Percentiles rank a stretch among this genome's conserved stretches.
Evolutionary conservation across 345 rosid species (phyloP).

Genomic region (Populus simonii): DNA sequence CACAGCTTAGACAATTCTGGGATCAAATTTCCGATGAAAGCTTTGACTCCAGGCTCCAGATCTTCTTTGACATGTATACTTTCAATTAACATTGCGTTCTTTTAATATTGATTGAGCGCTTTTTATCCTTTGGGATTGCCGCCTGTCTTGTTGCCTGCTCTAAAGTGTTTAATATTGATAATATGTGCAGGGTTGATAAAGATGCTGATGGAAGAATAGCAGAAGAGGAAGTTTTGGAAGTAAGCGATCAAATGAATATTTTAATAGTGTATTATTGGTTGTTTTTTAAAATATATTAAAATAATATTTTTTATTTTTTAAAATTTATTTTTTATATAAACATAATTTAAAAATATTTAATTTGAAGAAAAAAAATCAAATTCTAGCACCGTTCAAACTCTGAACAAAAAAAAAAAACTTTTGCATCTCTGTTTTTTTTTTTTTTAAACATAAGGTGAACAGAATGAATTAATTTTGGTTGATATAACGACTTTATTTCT

Average conservation of each 20-base stretch:
- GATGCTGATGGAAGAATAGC: constrained; percentile 82
- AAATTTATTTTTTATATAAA: too few species aligned
- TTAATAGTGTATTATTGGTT: too few species aligned
- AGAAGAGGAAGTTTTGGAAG: constrained; percentile 86
- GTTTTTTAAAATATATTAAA: too few species aligned
- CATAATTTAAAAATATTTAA: too few species aligned
- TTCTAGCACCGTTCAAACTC: not conserved
- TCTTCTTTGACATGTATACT: constrained; percentile 80
- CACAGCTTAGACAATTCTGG: constrained; percentile 68
- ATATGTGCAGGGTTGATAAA: constrained; percentile 58
- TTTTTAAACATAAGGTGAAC: not conserved
- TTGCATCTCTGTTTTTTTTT: not conserved
- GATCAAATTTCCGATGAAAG: constrained; percentile 80
- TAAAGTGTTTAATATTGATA: not conserved
- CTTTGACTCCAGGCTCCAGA: constrained; percentile 84
- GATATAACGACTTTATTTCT: not conserved
- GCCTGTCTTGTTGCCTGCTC: not conserved
- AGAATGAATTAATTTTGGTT: not conserved
- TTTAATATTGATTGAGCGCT: too few species aligned
- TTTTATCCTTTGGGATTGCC: not conserved
- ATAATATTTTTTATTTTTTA: too few species aligned
- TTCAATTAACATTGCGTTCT: not conserved
- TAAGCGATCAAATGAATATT: constrained; percentile 17
- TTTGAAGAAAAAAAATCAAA: too few species aligned
- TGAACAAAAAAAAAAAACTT: not conserved